These are phyloP conservation scores for Claviceps pazoutovae DNA, from an alignment of 2,329 filamentous ascomycete species.

Conservation along the genomic window DNA sequence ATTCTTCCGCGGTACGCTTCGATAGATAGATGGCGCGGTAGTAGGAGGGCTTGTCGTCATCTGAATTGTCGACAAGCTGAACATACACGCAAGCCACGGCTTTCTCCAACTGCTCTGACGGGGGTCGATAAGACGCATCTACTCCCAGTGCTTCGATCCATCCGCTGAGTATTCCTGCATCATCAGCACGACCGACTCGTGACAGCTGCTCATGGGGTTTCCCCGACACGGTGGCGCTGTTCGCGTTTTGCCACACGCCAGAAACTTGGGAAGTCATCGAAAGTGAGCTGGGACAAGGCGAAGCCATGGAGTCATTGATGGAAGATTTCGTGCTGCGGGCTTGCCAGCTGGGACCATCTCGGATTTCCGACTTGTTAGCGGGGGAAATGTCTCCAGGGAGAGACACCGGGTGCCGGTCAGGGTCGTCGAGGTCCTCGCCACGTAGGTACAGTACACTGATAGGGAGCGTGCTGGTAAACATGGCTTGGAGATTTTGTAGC, in stretches of 20 bases:
- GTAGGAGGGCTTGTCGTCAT: slow-evolving; percentile 42
- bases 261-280: slow-evolving; percentile 46
- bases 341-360: slow-evolving; percentile 36
- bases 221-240: slow-evolving; percentile 30
- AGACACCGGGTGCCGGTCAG: slow-evolving; percentile 62
- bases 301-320: slow-evolving; percentile 48
- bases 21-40: slow-evolving; percentile 79
- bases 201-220: slow-evolving; percentile 39
- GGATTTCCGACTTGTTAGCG: slow-evolving; percentile 35
- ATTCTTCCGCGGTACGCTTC: slow-evolving; percentile 59
- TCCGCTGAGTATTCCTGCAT: slow-evolving; percentile 53
- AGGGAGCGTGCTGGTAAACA: slow-evolving; percentile 74
- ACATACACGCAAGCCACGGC: slow-evolving; percentile 82
- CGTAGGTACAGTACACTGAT: slow-evolving; percentile 66
- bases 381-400: slow-evolving; percentile 55
- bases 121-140: slow-evolving; percentile 73
- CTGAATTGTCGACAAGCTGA: slow-evolving; percentile 37
- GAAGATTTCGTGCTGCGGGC: slow-evolving; percentile 41
- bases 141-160: slow-evolving; percentile 90
- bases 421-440: slow-evolving; percentile 66
- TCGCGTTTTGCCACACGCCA: slow-evolving; percentile 42
- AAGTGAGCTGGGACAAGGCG: slow-evolving; percentile 51
- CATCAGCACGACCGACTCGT: slow-evolving; percentile 39
- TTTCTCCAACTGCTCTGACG: slow-evolving; percentile 55
- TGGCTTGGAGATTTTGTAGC: slow-evolving; percentile 65